These are phyloP conservation scores for Gymnopilus dilepis DNA, from an alignment of 768 basidiomycete genomes.

Conservation along the genomic window DNA sequence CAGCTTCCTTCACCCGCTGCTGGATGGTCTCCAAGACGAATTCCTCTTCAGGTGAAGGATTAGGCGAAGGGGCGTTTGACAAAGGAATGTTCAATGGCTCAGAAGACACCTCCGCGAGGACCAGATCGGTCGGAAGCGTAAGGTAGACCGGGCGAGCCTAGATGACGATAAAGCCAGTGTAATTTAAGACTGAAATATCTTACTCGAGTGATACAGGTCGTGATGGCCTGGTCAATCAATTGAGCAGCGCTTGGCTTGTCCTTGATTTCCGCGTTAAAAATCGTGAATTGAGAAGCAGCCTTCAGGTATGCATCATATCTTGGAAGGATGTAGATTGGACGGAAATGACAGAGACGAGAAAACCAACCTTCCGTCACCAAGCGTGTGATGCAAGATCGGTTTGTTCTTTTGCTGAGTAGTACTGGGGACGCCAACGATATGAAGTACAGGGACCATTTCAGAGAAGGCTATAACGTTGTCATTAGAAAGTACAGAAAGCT, in stretches of 20 bases:
- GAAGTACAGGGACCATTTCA: slow-evolving; percentile 90
- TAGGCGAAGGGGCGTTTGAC: slow-evolving; percentile 50
- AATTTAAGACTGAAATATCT: slow-evolving; percentile 19
- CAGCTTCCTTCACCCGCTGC: slow-evolving; percentile 64
- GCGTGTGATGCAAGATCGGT: slow-evolving; percentile 86
- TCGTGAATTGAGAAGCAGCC: slow-evolving; percentile 77
- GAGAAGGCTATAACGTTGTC: slow-evolving; percentile 59
- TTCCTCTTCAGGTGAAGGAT: slow-evolving; percentile 62
- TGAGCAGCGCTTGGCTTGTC: slow-evolving; percentile 58
- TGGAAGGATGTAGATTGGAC: background rate
- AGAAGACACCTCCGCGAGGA: slow-evolving; percentile 67
- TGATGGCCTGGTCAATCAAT: slow-evolving; percentile 82
- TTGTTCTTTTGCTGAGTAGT: slow-evolving; percentile 72
- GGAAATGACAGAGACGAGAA: background rate
- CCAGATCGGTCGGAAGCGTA: slow-evolving; percentile 84
- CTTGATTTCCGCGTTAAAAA: slow-evolving; percentile 65
- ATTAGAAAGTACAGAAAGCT: background rate
- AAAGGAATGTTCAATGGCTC: slow-evolving; percentile 67
- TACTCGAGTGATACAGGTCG: slow-evolving; percentile 66
- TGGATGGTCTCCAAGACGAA: slow-evolving; percentile 79
- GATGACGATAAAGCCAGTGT: too few relatives aligned
- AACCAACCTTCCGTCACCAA: slow-evolving; percentile 76
- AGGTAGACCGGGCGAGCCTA: slow-evolving; percentile 89
- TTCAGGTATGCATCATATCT: slow-evolving; percentile 83
- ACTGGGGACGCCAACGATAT: slow-evolving; percentile 85